phyloP scores from a whole-genome alignment of 768 basidiomycete species.

The Boletus edulis region DNA sequence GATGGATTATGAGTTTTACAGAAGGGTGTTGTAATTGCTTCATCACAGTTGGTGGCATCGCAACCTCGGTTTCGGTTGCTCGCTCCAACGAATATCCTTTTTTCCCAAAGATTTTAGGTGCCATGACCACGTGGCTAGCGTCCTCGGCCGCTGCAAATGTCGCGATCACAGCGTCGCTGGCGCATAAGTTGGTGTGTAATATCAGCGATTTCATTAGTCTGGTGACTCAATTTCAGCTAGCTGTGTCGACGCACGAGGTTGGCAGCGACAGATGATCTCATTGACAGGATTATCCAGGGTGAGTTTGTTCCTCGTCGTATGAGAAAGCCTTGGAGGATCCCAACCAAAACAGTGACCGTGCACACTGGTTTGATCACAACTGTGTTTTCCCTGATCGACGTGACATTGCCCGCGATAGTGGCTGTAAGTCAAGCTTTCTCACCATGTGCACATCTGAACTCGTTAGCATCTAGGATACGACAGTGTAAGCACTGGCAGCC shows the following conservation, averaged over 20 bases:
- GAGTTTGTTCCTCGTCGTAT: conserved; percentile 1
- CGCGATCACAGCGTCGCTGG: conserved; percentile 41
- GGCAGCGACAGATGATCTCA: conserved; percentile 31
- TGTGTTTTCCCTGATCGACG: conserved; percentile 11
- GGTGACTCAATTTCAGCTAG: conserved; percentile 19
- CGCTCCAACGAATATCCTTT: conserved; percentile 32
- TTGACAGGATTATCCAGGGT: conserved; percentile 44
- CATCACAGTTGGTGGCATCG: conserved; percentile 34
- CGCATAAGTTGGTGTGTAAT: conserved; percentile 39
- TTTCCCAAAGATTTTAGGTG: conserved; percentile 33
- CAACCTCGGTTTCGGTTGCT: conserved; percentile 32
- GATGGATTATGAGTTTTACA: not conserved
- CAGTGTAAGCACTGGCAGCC: not conserved
- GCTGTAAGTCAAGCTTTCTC: conserved; percentile 11
- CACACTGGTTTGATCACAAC: conserved; percentile 24
- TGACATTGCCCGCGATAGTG: conserved; percentile 9
- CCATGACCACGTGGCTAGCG: conserved; percentile 41
- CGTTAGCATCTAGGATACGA: not conserved
- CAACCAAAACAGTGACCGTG: conserved; percentile 21
- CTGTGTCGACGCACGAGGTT: conserved; percentile 42
- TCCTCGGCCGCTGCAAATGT: conserved; percentile 40
- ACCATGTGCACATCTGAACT: not conserved
- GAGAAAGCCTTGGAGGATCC: not conserved
- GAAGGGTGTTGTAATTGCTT: not conserved
- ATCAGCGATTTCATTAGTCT: not conserved